phyloP scores from a whole-genome alignment of 2,329 filamentous ascomycete species.

The Monosporascus ibericus region DNA sequence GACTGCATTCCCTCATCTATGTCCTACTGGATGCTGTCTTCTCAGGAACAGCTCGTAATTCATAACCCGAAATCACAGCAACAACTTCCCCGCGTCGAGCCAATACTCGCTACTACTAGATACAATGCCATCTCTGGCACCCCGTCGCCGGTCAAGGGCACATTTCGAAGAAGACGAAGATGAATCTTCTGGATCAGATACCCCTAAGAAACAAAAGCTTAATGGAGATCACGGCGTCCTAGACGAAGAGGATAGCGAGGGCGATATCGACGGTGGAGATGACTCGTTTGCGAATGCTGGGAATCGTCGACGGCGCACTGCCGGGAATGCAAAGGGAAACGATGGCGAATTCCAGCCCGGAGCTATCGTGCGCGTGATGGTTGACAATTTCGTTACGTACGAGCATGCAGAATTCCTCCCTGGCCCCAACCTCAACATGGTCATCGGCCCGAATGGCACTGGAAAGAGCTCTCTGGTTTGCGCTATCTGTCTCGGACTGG shows the following conservation, averaged over 20 bases:
- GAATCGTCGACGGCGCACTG: not conserved
- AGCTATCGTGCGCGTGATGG: constrained; percentile 79
- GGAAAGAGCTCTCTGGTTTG: constrained; percentile 97
- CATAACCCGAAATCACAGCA: too few relatives aligned
- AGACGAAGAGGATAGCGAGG: constrained; percentile 10
- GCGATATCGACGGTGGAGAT: constrained; percentile 1
- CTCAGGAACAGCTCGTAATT: too few relatives aligned
- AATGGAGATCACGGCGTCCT: constrained; percentile 2
- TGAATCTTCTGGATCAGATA: constrained; percentile 20
- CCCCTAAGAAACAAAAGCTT: constrained; percentile 18
- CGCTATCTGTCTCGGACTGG: constrained; percentile 88
- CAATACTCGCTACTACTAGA: not conserved
- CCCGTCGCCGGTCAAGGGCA: constrained; percentile 38
- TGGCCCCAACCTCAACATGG: constrained; percentile 93
- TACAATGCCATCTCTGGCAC: constrained; percentile 22
- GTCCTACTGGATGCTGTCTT: too few relatives aligned
- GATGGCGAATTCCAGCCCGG: constrained; percentile 56
- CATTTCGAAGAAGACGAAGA: constrained; percentile 34
- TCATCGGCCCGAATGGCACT: constrained; percentile 97
- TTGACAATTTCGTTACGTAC: constrained; percentile 93
- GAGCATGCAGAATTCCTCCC: constrained; percentile 85
- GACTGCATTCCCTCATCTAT: too few relatives aligned
- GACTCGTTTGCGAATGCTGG: not conserved
- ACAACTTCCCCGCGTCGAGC: not conserved
- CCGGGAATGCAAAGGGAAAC: not conserved